Conservation (phyloP, 768 basidiomycete species). For the Tricholoma matsutake region DNA sequence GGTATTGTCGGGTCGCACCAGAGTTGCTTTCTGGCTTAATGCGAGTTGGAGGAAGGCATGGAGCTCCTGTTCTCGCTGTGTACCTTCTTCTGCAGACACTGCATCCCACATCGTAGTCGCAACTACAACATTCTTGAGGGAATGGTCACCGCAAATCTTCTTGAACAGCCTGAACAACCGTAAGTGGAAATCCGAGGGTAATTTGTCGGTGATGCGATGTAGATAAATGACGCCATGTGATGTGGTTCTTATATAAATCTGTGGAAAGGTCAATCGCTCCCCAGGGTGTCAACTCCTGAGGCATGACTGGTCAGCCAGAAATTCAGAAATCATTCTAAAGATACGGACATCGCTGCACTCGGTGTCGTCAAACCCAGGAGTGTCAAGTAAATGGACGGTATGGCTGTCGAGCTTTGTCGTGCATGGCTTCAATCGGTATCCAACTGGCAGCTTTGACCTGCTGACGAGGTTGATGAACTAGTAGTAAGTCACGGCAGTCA, state of each 20-base stretch:
- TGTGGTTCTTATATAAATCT: slow-evolving; percentile 1
- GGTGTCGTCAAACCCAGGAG: neutral
- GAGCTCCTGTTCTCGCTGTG: slow-evolving; percentile 23
- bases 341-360: too few relatives aligned
- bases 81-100: slow-evolving; percentile 7
- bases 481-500: too few relatives aligned
- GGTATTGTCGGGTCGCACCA: slow-evolving; percentile 15
- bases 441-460: too few relatives aligned
- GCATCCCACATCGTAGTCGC: slow-evolving; percentile 38
- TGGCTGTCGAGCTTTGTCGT: too few relatives aligned
- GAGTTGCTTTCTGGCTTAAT: slow-evolving; percentile 3
- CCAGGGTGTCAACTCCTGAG: too few relatives aligned
- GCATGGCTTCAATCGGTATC: too few relatives aligned
- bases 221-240: slow-evolving; percentile 35
- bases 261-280: too few relatives aligned
- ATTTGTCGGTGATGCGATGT: slow-evolving; percentile 37
- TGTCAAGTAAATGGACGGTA: too few relatives aligned
- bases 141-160: slow-evolving; percentile 30
- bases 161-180: slow-evolving; percentile 33
- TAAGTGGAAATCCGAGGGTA: too few relatives aligned
- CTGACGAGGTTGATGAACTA: too few relatives aligned
- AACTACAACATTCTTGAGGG: slow-evolving; percentile 28
- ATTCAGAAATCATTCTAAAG: too few relatives aligned
- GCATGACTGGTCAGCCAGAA: too few relatives aligned
- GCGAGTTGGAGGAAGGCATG: slow-evolving; percentile 14